Evolutionary conservation across 129 eudicot genomes (phyloP).

Genomic region (Solidago caesia): DNA sequence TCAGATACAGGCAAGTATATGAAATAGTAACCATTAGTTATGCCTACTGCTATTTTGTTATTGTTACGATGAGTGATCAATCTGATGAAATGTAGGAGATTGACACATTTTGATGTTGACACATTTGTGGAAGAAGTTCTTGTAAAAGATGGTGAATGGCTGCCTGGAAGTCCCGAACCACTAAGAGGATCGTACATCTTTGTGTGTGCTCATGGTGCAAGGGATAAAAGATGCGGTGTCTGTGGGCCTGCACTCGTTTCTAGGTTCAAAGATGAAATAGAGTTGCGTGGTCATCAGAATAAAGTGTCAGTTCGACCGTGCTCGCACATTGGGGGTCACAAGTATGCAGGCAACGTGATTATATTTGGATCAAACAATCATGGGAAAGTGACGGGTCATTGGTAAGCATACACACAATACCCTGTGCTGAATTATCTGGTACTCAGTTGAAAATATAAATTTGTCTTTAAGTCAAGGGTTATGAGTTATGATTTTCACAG

Average conservation of each 20-base stretch:
- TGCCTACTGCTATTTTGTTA: not conserved
- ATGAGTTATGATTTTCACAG: constrained; percentile 34
- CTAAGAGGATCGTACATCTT: constrained; percentile 77
- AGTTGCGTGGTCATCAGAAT: constrained; percentile 61
- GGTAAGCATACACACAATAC: constrained; percentile 40
- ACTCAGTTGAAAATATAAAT: not conserved
- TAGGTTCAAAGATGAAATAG: constrained; percentile 80
- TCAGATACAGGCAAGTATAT: constrained; percentile 76
- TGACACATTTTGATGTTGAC: constrained; percentile 96
- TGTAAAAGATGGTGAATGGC: constrained; percentile 92
- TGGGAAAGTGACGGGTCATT: constrained; percentile 79
- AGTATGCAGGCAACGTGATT: constrained; percentile 91
- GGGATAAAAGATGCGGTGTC: constrained; percentile 88
- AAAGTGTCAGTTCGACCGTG: constrained; percentile 90
- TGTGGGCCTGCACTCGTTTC: constrained; percentile 79
- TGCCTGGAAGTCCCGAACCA: constrained; percentile 90
- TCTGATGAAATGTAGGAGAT: constrained; percentile 54
- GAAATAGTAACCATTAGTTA: not conserved
- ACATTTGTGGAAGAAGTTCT: constrained; percentile 98
- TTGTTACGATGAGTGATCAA: constrained; percentile 9
- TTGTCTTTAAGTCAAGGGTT: constrained; percentile 1
- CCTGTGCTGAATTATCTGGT: constrained; percentile 1
- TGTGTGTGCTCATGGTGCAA: constrained; percentile 91
- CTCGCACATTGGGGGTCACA: constrained; percentile 96
- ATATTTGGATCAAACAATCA: constrained; percentile 60